Evolutionary conservation across 78 protist species (phyloP), one percentile per base, ranked within the genome.

Genomic region (Dictyostelium firmibasis): DNA sequence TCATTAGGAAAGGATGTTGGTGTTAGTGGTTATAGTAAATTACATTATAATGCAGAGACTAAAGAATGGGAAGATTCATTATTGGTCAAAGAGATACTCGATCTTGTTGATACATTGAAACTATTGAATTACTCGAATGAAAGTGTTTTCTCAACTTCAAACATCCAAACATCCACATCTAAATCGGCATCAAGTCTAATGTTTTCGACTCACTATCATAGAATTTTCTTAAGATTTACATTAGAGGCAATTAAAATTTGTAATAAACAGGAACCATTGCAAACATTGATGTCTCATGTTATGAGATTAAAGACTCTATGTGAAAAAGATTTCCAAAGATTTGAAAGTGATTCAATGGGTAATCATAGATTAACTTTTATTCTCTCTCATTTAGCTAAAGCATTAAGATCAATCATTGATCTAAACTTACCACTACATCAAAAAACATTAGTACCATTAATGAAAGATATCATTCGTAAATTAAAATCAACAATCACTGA

Each of bases 381-480:
- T 38, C 35, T 87, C 9, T 78, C 86, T 16, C 78, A 76, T 27
- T 31, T 87, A 13, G 69, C 50, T 0, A 87, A 87, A 35, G 79
- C 81, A 9, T 57, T 78, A 44, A 76, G 47, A 31, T 14, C 57
- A n/a, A 87, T 84, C 20, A 78, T 87, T 23, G 86, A 76, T 10
- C 5, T 44, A 13, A 76, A 76, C 64, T n/a, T 78, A 29, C 25
- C 86, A 14, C n/a, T 20, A 10, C 81, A 78, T 44, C 93, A 87
- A 36, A 50, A 87, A 44, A 11, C 57, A 35, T 41, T 87, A 23
- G 78, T 87, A n/a, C 79, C 76, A 41, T 64, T 67, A 18, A 78
- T 87, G 81, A 87, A 87, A 67, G 93, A 87, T 33, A 78, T 87
- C 43, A 76, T 87, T 62, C 41, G 86, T 8, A 87, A 87, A 72